Percentiles rank a stretch among this genome's conserved stretches.
Evolutionary conservation across 1,284 basidiomycete species (phyloP).

Genomic region (Phellopilus nigrolimitatus): DNA sequence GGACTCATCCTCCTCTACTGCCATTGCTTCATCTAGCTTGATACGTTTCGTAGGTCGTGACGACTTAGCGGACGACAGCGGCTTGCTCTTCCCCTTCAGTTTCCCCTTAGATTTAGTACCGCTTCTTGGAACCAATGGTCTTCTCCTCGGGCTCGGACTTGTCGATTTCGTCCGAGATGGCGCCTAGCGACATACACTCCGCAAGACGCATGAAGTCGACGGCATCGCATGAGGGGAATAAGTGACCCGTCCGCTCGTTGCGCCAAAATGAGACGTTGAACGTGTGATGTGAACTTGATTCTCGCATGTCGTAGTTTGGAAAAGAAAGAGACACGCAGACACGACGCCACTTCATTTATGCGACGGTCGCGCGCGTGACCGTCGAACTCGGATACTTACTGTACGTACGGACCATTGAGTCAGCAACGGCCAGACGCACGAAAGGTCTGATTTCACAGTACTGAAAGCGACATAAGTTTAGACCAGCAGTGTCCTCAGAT

Average conservation of each 20-base stretch:
- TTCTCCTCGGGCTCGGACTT: conserved; percentile 4
- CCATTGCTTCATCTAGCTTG: conserved; percentile 1
- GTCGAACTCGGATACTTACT: too few relatives aligned
- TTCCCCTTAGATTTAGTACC: conserved; percentile 10
- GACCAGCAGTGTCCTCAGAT: too few relatives aligned
- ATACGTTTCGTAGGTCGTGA: conserved; percentile 4
- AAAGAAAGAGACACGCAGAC: too few relatives aligned
- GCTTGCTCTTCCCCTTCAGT: not conserved
- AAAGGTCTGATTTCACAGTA: too few relatives aligned
- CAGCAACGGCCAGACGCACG: too few relatives aligned
- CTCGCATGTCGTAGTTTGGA: conserved; percentile 9
- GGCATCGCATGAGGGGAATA: not conserved
- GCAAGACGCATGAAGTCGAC: conserved; percentile 14
- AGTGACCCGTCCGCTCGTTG: not conserved
- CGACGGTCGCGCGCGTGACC: too few relatives aligned
- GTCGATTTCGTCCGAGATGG: not conserved
- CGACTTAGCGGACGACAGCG: not conserved
- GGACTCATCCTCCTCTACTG: not conserved
- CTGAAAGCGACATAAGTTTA: too few relatives aligned
- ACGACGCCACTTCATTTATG: too few relatives aligned
- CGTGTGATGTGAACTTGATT: conserved; percentile 6
- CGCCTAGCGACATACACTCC: conserved; percentile 2
- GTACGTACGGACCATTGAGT: too few relatives aligned
- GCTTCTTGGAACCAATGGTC: not conserved
- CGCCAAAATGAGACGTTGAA: conserved; percentile 3